These are phyloP conservation scores for Ophiostoma triangulosporum DNA, from an alignment of 2,329 filamentous ascomycete genomes.

Conservation along the genomic window DNA sequence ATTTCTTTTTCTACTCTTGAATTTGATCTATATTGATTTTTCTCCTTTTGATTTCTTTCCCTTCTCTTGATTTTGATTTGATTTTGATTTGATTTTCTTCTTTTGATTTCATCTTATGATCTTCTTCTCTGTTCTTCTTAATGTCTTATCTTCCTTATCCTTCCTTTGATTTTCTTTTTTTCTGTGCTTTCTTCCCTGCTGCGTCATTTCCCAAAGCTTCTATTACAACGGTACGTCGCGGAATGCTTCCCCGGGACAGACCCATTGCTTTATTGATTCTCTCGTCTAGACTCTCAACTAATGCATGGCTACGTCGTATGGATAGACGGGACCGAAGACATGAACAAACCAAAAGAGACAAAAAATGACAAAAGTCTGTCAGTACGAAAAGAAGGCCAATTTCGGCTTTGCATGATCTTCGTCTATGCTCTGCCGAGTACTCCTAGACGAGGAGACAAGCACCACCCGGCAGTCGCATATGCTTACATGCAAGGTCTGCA, in stretches of 20 bases:
- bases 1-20: no score
- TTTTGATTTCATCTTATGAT: not conserved
- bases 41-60: no score
- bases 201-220: not conserved
- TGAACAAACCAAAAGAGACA: not conserved
- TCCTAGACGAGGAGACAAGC: no score
- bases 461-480: no score
- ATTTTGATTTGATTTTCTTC: not conserved
- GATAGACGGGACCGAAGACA: not conserved
- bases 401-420: slow-evolving; percentile 13
- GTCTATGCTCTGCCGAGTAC: slow-evolving; percentile 7
- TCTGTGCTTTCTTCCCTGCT: not conserved
- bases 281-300: not conserved
- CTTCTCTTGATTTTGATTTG: not conserved
- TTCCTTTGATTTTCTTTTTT: not conserved
- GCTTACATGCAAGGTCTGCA: no score
- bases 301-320: not conserved
- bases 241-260: not conserved
- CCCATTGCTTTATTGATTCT: not conserved
- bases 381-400: not conserved
- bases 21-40: no score
- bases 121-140: not conserved
- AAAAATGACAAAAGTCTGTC: not conserved
- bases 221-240: not conserved
- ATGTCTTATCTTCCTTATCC: not conserved